phyloP scores from a whole-genome alignment of 2,329 filamentous ascomycete species.

The Cladophialophora bantiana region DNA sequence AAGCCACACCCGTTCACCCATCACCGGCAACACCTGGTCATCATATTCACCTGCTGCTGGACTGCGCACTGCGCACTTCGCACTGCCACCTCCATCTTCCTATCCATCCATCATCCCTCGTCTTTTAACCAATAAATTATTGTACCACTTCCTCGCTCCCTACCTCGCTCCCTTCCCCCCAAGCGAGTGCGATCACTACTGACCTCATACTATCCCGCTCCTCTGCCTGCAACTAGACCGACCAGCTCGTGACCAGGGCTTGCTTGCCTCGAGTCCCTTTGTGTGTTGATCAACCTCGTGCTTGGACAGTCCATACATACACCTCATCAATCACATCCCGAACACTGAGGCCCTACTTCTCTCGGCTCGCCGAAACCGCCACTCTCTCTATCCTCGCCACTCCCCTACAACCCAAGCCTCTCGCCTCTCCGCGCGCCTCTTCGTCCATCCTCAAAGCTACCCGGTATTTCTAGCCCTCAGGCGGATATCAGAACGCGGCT shows the following conservation, averaged over 20 bases:
- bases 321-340: not conserved
- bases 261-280: not conserved
- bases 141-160: not conserved
- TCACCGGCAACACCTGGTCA: not conserved
- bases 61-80: not conserved
- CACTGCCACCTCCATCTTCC: slow-evolving; percentile 14
- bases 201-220: slow-evolving; percentile 9
- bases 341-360: not conserved
- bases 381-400: not conserved
- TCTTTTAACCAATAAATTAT: not conserved
- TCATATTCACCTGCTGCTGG: not conserved
- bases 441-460: not conserved
- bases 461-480: not conserved
- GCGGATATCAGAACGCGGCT: not conserved
- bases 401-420: not conserved
- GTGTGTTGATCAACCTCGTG: not conserved
- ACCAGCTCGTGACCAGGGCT: slow-evolving; percentile 6
- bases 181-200: not conserved
- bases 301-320: not conserved
- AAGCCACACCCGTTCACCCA: not conserved
- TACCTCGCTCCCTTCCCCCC: not conserved
- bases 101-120: not conserved
- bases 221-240: not conserved
- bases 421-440: not conserved
- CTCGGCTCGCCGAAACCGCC: not conserved